Conservation (phyloP, 768 basidiomycete genomes). For the Tremella mesenterica region DNA sequence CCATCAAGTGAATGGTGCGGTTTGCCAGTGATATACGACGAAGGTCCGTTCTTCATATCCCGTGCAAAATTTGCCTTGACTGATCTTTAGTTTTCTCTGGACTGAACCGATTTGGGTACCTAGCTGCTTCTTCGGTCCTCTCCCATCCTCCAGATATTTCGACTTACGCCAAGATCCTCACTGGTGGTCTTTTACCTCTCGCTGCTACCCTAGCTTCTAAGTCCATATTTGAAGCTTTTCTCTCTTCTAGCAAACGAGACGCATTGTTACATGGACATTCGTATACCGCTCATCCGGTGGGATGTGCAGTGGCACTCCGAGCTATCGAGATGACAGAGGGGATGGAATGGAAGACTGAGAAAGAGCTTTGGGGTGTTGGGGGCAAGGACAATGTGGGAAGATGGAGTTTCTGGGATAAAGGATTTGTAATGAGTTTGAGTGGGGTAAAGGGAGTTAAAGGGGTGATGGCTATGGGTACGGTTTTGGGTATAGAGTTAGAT, state of each 20-base stretch:
- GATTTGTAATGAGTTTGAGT: conserved; percentile 61
- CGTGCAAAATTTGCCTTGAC: not conserved
- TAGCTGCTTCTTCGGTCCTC: conserved; percentile 55
- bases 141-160: conserved; percentile 74
- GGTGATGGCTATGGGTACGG: conserved; percentile 78
- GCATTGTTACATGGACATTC: conserved; percentile 90
- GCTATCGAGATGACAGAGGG: conserved; percentile 61
- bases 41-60: conserved; percentile 44
- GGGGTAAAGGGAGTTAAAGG: conserved; percentile 54
- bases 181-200: conserved; percentile 82
- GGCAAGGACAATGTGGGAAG: conserved; percentile 38
- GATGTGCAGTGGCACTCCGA: conserved; percentile 81
- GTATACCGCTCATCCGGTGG: conserved; percentile 88
- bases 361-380: conserved; percentile 52
- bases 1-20: conserved; percentile 51
- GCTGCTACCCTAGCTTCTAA: conserved; percentile 74
- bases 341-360: conserved; percentile 56
- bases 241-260: conserved; percentile 63
- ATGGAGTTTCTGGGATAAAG: conserved; percentile 84
- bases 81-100: conserved; percentile 67
- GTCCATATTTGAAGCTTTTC: conserved; percentile 70
- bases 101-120: conserved; percentile 72
- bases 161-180: conserved; percentile 85
- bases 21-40: conserved; percentile 87
- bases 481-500: conserved; percentile 66